phyloP scores from a whole-genome alignment of 2,329 filamentous ascomycete genomes.

The Sclerotiophoma versabilis region DNA sequence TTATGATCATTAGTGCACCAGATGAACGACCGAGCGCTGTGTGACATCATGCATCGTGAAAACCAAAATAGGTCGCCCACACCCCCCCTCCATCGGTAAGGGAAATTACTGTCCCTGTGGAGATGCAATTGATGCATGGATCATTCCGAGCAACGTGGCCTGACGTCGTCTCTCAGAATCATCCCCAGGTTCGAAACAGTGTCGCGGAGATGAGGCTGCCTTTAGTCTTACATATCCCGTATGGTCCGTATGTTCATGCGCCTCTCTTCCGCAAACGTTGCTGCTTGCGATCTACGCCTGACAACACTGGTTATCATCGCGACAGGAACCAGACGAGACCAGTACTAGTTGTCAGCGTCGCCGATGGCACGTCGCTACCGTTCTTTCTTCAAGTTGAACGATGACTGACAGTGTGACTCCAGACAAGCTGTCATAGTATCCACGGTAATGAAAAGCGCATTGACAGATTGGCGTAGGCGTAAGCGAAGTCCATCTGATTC shows the following conservation, averaged over 20 bases:
- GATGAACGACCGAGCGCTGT: conserved; percentile 8
- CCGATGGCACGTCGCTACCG: neutral
- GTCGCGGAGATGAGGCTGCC: conserved; percentile 1
- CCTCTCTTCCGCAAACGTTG: neutral
- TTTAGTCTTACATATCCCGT: neutral
- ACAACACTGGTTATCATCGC: neutral
- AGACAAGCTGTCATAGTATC: neutral
- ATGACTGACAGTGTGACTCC: neutral
- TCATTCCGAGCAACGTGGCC: conserved; percentile 9
- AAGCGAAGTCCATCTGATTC: neutral
- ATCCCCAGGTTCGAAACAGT: neutral
- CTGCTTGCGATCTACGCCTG: neutral
- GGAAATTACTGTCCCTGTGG: conserved; percentile 29
- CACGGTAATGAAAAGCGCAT: conserved; percentile 1
- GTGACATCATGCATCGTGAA: conserved; percentile 38
- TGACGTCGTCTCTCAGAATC: conserved; percentile 1
- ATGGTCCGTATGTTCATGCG: neutral
- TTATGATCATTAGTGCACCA: neutral
- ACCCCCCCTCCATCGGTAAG: conserved; percentile 12
- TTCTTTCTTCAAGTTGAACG: neutral
- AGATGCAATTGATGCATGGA: conserved; percentile 25
- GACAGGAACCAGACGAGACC: neutral
- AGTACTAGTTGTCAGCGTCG: neutral
- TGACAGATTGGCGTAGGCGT: conserved; percentile 2
- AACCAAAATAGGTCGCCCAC: conserved; percentile 12